These are phyloP conservation scores for Serendipita vermifera DNA, from an alignment of 768 basidiomycete genomes.

Conservation along the genomic window DNA sequence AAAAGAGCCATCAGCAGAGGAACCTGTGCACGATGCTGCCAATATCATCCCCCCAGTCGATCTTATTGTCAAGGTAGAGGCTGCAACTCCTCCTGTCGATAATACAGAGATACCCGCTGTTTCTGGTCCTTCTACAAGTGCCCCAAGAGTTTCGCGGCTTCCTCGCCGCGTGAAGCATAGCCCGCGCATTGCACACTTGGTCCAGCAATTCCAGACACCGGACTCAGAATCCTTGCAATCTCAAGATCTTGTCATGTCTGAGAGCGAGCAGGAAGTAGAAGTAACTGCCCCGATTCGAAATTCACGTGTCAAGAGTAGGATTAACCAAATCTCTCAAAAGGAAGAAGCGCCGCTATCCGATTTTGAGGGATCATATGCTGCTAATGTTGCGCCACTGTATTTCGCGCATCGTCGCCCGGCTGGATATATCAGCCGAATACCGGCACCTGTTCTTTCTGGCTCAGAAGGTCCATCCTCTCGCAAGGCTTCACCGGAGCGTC, in stretches of 20 bases:
- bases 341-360: conserved; percentile 58
- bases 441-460: conserved; percentile 33
- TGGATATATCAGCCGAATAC: conserved; percentile 32
- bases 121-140: conserved; percentile 4
- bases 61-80: background rate
- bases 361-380: conserved; percentile 84
- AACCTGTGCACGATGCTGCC: background rate
- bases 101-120: background rate
- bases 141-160: conserved; percentile 19
- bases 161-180: conserved; percentile 23
- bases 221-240: background rate
- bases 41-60: background rate
- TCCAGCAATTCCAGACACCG: conserved; percentile 19
- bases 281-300: conserved; percentile 22
- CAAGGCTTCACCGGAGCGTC: conserved; percentile 8
- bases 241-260: conserved; percentile 39
- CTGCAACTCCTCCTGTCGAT: background rate
- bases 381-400: conserved; percentile 76
- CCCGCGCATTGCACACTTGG: conserved; percentile 26
- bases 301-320: conserved; percentile 36
- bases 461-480: conserved; percentile 7
- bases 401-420: conserved; percentile 41
- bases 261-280: conserved; percentile 64
- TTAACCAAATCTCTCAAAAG: conserved; percentile 25
- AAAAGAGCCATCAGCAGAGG: background rate